These are phyloP conservation scores for Pythium insidiosum DNA, from an alignment of 352 stramenopile genomes.

Conservation along the genomic window DNA sequence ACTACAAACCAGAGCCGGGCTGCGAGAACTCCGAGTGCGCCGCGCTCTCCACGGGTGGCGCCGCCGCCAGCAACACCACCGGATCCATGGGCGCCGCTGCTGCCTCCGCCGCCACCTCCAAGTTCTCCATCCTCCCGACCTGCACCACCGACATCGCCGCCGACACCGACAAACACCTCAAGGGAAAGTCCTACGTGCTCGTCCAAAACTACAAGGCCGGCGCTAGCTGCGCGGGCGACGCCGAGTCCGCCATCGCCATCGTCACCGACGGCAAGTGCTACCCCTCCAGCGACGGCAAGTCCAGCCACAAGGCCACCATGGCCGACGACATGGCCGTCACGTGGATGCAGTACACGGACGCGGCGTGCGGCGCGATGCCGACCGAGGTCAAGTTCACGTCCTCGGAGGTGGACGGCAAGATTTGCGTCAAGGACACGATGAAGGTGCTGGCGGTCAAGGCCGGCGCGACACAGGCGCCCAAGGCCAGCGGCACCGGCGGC, in stretches of 20 bases:
- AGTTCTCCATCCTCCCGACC: not conserved
- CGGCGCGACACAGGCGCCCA: too few species aligned
- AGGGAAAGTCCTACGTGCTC: not conserved
- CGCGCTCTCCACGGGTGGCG: not conserved
- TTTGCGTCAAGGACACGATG: not conserved
- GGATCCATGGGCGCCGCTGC: too few species aligned
- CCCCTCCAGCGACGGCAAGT: not conserved
- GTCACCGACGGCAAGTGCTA: conserved; percentile 3
- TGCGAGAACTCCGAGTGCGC: not conserved
- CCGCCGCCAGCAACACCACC: not conserved
- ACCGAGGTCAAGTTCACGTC: not conserved
- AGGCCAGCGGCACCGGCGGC: too few species aligned
- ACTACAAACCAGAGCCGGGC: not conserved
- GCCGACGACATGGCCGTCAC: not conserved
- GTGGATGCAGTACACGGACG: not conserved
- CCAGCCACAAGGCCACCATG: not conserved
- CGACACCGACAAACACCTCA: not conserved
- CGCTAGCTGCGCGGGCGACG: not conserved
- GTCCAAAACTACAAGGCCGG: not conserved
- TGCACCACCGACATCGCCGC: conserved; percentile 1
- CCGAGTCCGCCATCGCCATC: not conserved
- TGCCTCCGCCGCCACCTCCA: too few species aligned
- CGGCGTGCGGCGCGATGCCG: not conserved
- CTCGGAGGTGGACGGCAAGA: not conserved
- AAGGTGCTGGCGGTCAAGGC: not conserved